phyloP scores from a whole-genome alignment of 139 green algal species.

The Dunaliella primolecta region DNA sequence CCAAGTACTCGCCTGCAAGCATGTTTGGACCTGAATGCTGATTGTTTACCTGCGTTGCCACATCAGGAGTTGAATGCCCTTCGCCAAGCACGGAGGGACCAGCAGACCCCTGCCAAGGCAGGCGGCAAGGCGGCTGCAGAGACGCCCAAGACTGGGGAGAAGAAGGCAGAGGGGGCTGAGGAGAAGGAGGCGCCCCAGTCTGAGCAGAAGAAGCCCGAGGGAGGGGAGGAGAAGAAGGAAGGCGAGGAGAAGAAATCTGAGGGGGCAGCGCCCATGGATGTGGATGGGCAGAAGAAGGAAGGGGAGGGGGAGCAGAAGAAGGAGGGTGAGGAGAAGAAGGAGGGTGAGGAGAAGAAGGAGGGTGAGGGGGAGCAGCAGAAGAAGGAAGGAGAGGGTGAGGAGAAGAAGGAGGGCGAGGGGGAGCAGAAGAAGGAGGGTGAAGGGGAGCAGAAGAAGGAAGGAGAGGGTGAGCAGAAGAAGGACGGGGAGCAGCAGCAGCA shows the following conservation, averaged over 20 bases:
- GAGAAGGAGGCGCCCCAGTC: not conserved
- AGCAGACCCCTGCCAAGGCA: not conserved
- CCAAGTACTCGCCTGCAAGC: no score
- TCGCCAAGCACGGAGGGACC: not conserved
- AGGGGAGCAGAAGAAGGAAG: not conserved
- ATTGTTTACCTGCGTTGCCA: no score
- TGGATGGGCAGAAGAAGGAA: not conserved
- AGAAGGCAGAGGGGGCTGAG: not conserved
- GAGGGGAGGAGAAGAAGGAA: constrained; percentile 9
- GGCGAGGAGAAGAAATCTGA: constrained; percentile 15
- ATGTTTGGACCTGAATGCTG: no score
- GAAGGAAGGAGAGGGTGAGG: constrained; percentile 11
- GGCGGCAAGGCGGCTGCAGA: not conserved
- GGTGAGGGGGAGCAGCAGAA: constrained; percentile 18
- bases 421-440: not conserved
- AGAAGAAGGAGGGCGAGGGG: not conserved
- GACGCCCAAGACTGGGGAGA: no score
- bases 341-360: constrained; percentile 10
- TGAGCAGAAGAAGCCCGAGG: not conserved
- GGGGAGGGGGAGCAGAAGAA: not conserved
- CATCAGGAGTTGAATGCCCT: not conserved
- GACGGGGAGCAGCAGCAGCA: not conserved
- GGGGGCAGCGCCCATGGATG: no score
- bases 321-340: not conserved
- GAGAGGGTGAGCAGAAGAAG: constrained; percentile 7